Percentiles rank a stretch among this genome's conserved stretches.
Conservation (phyloP, 805 yeast genomes). For the Lachancea sp. region DNA sequence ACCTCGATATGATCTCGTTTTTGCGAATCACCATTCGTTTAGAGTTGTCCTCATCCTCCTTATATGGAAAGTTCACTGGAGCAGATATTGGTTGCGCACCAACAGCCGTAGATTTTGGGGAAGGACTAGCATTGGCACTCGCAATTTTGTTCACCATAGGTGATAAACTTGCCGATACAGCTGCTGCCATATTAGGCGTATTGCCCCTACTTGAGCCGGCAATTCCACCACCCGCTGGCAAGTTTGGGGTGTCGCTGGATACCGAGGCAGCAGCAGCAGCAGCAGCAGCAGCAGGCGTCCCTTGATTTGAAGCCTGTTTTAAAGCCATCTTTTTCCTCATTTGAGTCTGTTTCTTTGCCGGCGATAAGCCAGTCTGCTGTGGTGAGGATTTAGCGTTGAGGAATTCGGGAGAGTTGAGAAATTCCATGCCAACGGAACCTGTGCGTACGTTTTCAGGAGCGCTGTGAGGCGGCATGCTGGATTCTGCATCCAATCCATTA, state of each 20-base stretch:
- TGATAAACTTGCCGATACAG: conserved; percentile 6
- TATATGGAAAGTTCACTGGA: conserved; percentile 23
- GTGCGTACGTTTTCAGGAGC: conserved; percentile 9
- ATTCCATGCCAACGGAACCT: conserved; percentile 15
- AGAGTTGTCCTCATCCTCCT: conserved; percentile 28
- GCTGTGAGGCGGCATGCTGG: neutral
- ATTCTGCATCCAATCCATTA: conserved; percentile 1
- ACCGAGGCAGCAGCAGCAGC: conserved; percentile 7
- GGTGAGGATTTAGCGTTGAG: conserved; percentile 12
- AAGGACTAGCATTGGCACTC: conserved; percentile 8
- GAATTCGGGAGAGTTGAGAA: conserved; percentile 18
- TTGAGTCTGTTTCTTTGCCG: conserved; percentile 9
- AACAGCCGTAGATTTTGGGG: conserved; percentile 12
- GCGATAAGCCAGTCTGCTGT: conserved; percentile 13
- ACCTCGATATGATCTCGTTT: conserved; percentile 29
- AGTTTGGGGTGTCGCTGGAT: conserved; percentile 10
- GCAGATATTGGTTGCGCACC: conserved; percentile 7
- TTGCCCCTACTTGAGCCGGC: conserved; percentile 15
- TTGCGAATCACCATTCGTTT: conserved; percentile 25
- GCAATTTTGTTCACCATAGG: conserved; percentile 8
- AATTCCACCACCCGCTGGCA: conserved; percentile 8
- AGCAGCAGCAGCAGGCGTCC: conserved; percentile 15
- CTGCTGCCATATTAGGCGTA: conserved; percentile 13
- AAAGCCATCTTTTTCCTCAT: conserved; percentile 6
- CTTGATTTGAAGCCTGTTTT: conserved; percentile 9